Percentiles rank a stretch among this genome's conserved stretches.
Evolutionary conservation across 768 basidiomycete species (phyloP).

Genomic region (Russula ochroleuca): DNA sequence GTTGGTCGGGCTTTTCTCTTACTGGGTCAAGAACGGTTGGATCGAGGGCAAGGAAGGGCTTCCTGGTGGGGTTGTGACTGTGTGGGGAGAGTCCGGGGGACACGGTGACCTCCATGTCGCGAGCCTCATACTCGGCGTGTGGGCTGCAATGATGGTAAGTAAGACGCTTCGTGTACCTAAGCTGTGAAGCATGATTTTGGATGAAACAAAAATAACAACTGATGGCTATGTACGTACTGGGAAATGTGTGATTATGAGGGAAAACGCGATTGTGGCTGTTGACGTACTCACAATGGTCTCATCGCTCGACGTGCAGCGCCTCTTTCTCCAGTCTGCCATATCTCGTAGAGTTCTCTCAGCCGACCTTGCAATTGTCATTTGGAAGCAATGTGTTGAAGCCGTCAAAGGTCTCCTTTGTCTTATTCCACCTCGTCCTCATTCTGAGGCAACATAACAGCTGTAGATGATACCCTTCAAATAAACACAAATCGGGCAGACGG

Average conservation of each 20-base stretch:
- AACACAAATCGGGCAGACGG: constrained; percentile 41
- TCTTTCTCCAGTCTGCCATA: constrained; percentile 76
- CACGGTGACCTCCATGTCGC: constrained; percentile 83
- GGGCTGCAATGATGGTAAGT: constrained; percentile 97
- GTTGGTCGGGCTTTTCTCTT: constrained; percentile 74
- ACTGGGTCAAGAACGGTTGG: constrained; percentile 83
- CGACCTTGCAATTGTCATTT: constrained; percentile 59
- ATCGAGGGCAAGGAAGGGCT: constrained; percentile 72
- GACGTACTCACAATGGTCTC: constrained; percentile 38
- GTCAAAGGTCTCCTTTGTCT: constrained; percentile 51
- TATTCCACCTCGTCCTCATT: background rate
- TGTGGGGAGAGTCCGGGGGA: constrained; percentile 69
- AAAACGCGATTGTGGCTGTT: constrained; percentile 1
- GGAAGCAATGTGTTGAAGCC: constrained; percentile 61
- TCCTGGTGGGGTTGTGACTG: constrained; percentile 65
- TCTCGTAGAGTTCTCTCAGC: constrained; percentile 66
- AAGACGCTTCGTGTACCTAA: constrained; percentile 91
- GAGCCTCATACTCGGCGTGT: constrained; percentile 70
- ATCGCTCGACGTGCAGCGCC: constrained; percentile 61
- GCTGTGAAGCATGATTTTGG: constrained; percentile 38
- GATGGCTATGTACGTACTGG: background rate
- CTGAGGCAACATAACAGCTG: constrained; percentile 39
- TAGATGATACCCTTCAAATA: constrained; percentile 49
- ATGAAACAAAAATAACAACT: background rate
- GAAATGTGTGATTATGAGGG: background rate